These are phyloP conservation scores for Auriscalpium vulgare DNA, from an alignment of 768 basidiomycete genomes.

Conservation along the genomic window DNA sequence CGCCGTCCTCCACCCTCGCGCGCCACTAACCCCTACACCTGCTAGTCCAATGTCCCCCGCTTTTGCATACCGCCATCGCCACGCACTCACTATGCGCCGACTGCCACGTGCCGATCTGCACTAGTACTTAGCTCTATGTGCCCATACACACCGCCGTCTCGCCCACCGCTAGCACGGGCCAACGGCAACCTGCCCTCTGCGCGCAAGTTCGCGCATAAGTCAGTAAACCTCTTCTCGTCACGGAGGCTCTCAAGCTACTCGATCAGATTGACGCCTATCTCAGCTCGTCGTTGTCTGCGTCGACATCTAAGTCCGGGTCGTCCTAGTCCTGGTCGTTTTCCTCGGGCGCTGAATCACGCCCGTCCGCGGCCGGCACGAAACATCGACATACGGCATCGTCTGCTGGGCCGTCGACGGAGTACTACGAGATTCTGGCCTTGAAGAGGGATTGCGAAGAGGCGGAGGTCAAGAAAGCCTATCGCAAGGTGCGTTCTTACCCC, in stretches of 20 bases:
- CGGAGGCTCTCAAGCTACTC: constrained; percentile 64
- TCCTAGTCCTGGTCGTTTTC: constrained; percentile 34
- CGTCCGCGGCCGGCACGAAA: constrained; percentile 65
- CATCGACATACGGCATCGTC: constrained; percentile 41
- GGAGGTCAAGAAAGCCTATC: constrained; percentile 91
- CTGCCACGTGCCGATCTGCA: too few species aligned
- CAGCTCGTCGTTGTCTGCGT: constrained; percentile 30
- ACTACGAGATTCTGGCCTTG: constrained; percentile 85
- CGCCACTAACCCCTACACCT: too few species aligned
- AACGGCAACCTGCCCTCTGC: constrained; percentile 69
- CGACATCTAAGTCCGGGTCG: constrained; percentile 25
- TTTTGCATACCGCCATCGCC: too few species aligned
- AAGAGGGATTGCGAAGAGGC: constrained; percentile 75
- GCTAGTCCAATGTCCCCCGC: too few species aligned
- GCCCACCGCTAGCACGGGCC: too few species aligned
- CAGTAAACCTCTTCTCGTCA: constrained; percentile 73
- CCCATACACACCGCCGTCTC: too few species aligned
- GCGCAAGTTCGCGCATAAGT: constrained; percentile 86
- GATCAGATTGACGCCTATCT: constrained; percentile 54
- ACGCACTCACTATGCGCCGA: too few species aligned
- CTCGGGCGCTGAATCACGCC: constrained; percentile 57
- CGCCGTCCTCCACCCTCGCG: too few species aligned
- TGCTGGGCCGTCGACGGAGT: constrained; percentile 64
- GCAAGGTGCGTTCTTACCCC: constrained; percentile 56
- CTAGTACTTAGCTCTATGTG: too few species aligned